Percentiles rank a stretch among this genome's conserved stretches.
Evolutionary conservation across 495 filamentous ascomycete species (phyloP).

Genomic region (Aspergillus panamensis): DNA sequence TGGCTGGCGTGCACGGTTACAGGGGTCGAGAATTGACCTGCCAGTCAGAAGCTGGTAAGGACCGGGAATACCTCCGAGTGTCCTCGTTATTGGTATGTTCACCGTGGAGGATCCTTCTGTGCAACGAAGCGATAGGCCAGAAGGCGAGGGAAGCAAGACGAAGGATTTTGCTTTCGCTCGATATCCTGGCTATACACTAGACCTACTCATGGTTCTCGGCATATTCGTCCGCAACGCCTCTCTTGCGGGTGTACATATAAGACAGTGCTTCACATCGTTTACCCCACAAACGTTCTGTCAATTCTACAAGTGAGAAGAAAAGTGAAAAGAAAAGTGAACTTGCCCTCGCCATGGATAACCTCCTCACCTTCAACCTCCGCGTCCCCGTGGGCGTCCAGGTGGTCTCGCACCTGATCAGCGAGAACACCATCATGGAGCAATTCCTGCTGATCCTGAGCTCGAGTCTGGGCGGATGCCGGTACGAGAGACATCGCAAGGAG

Average conservation of each 20-base stretch:
- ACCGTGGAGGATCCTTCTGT: neutral
- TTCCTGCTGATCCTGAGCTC: constrained; percentile 4
- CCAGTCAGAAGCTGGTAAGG: too few relatives aligned
- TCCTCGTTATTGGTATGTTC: neutral
- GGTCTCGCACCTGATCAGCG: constrained; percentile 4
- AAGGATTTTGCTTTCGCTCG: neutral
- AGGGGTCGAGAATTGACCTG: too few relatives aligned
- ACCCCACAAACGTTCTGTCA: neutral
- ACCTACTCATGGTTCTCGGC: too few relatives aligned
- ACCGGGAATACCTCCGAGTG: too few relatives aligned
- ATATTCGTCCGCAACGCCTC: too few relatives aligned
- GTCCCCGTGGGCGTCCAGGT: constrained; percentile 2
- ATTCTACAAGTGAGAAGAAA: too few relatives aligned
- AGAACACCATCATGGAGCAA: constrained; percentile 6
- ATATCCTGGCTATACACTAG: too few relatives aligned
- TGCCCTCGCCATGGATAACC: neutral
- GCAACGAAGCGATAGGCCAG: neutral
- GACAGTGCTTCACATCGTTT: neutral
- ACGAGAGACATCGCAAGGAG: constrained; percentile 1
- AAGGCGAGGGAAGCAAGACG: neutral
- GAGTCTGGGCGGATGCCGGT: neutral
- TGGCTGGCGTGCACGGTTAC: too few relatives aligned
- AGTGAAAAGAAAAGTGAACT: too few relatives aligned
- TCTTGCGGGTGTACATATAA: too few relatives aligned
- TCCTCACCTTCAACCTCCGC: constrained; percentile 5